Percentiles rank a stretch among this genome's conserved stretches.
Conservation (phyloP, 2,329 filamentous ascomycete genomes). For the Sporothrix brunneoviolacea region DNA sequence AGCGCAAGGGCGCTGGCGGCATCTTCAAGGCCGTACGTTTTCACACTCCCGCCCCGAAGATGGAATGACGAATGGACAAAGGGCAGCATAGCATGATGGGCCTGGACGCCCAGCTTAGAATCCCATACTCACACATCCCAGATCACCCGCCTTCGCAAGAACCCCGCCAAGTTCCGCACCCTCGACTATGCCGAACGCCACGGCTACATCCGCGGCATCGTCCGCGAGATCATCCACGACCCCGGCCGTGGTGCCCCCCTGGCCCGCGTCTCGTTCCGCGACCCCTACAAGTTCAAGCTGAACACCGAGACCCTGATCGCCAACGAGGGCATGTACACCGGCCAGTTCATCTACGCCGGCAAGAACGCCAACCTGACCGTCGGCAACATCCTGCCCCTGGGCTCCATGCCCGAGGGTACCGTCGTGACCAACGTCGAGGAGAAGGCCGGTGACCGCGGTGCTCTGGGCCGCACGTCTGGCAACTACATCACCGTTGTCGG, state of each 20-base stretch:
- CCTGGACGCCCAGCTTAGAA: too few relatives aligned
- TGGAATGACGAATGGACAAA: not conserved
- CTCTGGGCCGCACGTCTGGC: constrained; percentile 92
- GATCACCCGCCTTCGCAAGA: constrained; percentile 91
- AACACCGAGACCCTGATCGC: constrained; percentile 99
- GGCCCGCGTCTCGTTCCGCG: constrained; percentile 92
- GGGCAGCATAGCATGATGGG: too few relatives aligned
- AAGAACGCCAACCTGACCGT: constrained; percentile 97
- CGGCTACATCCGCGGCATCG: constrained; percentile 94
- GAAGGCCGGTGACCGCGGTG: constrained; percentile 95
- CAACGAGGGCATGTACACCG: constrained; percentile 99
- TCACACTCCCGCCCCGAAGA: not conserved
- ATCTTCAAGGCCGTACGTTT: constrained; percentile 41
- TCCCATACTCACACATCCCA: constrained; percentile 27
- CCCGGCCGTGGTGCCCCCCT: constrained; percentile 96
- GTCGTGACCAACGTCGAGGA: constrained; percentile 99
- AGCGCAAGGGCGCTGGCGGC: constrained; percentile 54
- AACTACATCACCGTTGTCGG: constrained; percentile 99
- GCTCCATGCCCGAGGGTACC: constrained; percentile 96
- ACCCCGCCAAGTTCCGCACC: constrained; percentile 84
- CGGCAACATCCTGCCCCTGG: constrained; percentile 93
- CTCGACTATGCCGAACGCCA: constrained; percentile 96
- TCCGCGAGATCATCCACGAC: constrained; percentile 99
- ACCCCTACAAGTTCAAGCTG: constrained; percentile 97
- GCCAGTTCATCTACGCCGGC: constrained; percentile 99